Percentiles rank a stretch among this genome's conserved stretches.
phyloP scores from a whole-genome alignment of 208 protist species.

The Crithidia brevicula region DNA sequence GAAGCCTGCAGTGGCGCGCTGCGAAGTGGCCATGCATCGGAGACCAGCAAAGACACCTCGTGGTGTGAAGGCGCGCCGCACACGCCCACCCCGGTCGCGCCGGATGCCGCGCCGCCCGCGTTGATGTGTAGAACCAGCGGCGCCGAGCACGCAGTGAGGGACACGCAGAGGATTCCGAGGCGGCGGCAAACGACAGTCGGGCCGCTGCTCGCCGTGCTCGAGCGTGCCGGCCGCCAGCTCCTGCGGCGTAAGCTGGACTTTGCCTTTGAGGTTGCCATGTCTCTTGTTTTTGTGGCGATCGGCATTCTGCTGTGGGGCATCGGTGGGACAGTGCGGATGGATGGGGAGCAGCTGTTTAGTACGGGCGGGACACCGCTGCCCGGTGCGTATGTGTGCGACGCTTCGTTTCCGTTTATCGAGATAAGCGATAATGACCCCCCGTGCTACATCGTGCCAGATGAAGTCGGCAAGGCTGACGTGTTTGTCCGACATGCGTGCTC shows the following conservation, averaged over 20 bases:
- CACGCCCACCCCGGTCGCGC: too few relatives aligned
- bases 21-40: too few relatives aligned
- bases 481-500: not conserved
- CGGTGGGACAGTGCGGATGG: not conserved
- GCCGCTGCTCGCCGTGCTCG: not conserved
- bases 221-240: not conserved
- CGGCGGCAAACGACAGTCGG: not conserved
- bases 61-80: too few relatives aligned
- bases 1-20: too few relatives aligned
- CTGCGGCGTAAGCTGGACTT: constrained; percentile 1
- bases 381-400: not conserved
- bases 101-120: too few relatives aligned
- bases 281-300: not conserved
- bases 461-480: not conserved
- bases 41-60: too few relatives aligned
- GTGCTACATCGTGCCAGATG: not conserved
- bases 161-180: not conserved
- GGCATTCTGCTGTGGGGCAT: not conserved
- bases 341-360: not conserved
- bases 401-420: not conserved
- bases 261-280: constrained; percentile 6
- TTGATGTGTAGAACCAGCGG: too few relatives aligned
- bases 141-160: too few relatives aligned
- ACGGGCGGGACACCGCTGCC: not conserved
- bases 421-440: not conserved